Evolutionary conservation across 805 yeast genomes (phyloP).

Genomic region (Candida piceae): DNA sequence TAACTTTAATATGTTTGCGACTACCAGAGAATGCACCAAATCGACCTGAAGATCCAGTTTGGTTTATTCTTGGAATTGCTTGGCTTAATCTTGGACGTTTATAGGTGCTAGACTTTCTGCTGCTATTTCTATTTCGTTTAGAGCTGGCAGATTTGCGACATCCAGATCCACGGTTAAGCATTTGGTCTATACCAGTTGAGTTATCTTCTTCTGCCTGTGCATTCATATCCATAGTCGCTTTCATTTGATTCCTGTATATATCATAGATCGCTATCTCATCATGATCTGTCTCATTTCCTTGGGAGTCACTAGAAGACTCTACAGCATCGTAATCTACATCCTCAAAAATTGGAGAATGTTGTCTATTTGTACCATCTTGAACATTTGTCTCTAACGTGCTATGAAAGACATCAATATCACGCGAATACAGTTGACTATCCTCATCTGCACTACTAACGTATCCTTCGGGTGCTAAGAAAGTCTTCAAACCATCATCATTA

Average conservation of each 20-base stretch:
- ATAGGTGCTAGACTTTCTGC: not conserved
- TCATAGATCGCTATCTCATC: slow-evolving; percentile 7
- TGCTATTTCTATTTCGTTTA: not conserved
- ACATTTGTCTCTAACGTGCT: no score
- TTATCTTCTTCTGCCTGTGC: slow-evolving; percentile 26
- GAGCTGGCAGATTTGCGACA: not conserved
- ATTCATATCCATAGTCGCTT: slow-evolving; percentile 2
- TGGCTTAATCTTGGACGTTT: no score
- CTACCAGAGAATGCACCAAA: no score
- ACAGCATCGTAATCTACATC: slow-evolving; percentile 1
- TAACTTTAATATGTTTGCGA: no score
- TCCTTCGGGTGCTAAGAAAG: no score
- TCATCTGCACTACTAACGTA: slow-evolving; percentile 1
- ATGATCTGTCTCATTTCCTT: not conserved
- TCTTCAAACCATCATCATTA: no score
- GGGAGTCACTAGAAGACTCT: slow-evolving; percentile 2
- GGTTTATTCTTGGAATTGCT: no score
- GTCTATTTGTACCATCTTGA: not conserved
- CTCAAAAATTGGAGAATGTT: slow-evolving; percentile 1
- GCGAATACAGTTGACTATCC: not conserved
- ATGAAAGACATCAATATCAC: no score
- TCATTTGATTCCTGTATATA: slow-evolving; percentile 1
- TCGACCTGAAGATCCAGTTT: no score
- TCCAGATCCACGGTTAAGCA: slow-evolving; percentile 14
- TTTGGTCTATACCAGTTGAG: slow-evolving; percentile 23